Conservation (phyloP, 1,284 basidiomycete genomes). For the Leccinum solheimii region DNA sequence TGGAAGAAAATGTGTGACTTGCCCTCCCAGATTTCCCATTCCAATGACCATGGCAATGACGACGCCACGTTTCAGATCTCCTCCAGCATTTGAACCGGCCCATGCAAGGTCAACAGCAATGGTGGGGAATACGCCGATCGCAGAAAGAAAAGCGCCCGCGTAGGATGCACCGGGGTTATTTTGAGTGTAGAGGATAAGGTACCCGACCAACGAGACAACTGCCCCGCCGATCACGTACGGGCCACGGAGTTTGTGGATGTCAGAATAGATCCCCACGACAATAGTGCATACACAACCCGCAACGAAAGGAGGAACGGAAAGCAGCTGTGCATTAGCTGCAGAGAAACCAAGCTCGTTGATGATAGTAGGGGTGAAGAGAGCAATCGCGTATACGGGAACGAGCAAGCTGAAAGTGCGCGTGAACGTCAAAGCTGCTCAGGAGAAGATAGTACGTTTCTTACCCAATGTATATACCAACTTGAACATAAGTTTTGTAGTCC, state of each 20-base stretch:
- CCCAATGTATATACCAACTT: slow-evolving; percentile 47
- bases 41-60: slow-evolving; percentile 57
- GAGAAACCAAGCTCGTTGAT: slow-evolving; percentile 55
- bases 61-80: slow-evolving; percentile 53
- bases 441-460: slow-evolving; percentile 19
- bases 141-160: slow-evolving; percentile 51
- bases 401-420: slow-evolving; percentile 37
- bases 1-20: slow-evolving; percentile 2
- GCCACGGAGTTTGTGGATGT: slow-evolving; percentile 43
- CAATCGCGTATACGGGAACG: slow-evolving; percentile 56
- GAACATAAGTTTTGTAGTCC: slow-evolving; percentile 48
- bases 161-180: slow-evolving; percentile 42
- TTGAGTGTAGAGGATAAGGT: slow-evolving; percentile 45
- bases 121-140: slow-evolving; percentile 55
- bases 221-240: slow-evolving; percentile 44
- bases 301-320: slow-evolving; percentile 55
- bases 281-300: slow-evolving; percentile 46
- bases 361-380: slow-evolving; percentile 60
- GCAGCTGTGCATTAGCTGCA: slow-evolving; percentile 56
- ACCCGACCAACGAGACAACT: slow-evolving; percentile 45
- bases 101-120: slow-evolving; percentile 56
- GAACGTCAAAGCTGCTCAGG: slow-evolving; percentile 6
- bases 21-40: slow-evolving; percentile 55
- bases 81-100: slow-evolving; percentile 58
- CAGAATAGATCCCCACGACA: slow-evolving; percentile 44